Conservation (phyloP, 805 yeast genomes). For the Barnettozyma botsteinii region DNA sequence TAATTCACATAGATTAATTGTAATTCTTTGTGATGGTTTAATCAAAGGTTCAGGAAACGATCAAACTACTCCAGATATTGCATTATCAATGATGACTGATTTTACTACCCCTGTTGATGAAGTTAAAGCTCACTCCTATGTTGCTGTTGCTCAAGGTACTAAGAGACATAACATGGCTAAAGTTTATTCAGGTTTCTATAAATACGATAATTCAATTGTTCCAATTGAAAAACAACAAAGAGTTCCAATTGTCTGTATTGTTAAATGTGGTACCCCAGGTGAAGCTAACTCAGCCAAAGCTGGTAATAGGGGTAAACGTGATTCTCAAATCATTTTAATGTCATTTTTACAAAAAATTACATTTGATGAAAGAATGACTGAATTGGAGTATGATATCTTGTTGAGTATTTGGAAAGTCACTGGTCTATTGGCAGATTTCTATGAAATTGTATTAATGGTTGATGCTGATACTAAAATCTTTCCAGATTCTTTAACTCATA, state of each 20-base stretch:
- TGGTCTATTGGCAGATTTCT: constrained; percentile 76
- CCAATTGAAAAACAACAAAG: constrained; percentile 79
- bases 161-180: constrained; percentile 98
- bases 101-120: constrained; percentile 65
- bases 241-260: constrained; percentile 72
- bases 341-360: constrained; percentile 81
- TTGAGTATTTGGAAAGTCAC: constrained; percentile 75
- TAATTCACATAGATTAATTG: constrained; percentile 82
- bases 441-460: constrained; percentile 83
- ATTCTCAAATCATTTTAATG: constrained; percentile 88
- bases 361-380: constrained; percentile 92
- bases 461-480: constrained; percentile 90
- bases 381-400: constrained; percentile 74
- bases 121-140: constrained; percentile 79
- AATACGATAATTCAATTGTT: constrained; percentile 70
- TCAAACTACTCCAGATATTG: constrained; percentile 83
- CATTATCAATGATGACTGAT: constrained; percentile 79
- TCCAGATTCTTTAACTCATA: constrained; percentile 84
- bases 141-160: constrained; percentile 90
- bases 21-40: constrained; percentile 88
- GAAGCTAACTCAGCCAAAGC: constrained; percentile 71
- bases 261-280: constrained; percentile 83
- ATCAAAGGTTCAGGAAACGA: constrained; percentile 94
- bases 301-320: constrained; percentile 95
- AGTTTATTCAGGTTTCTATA: constrained; percentile 90